Evolutionary conservation across 306 rosid species (phyloP), one percentile per base, ranked within the genome.

Genomic region (Purshia tridentata): DNA sequence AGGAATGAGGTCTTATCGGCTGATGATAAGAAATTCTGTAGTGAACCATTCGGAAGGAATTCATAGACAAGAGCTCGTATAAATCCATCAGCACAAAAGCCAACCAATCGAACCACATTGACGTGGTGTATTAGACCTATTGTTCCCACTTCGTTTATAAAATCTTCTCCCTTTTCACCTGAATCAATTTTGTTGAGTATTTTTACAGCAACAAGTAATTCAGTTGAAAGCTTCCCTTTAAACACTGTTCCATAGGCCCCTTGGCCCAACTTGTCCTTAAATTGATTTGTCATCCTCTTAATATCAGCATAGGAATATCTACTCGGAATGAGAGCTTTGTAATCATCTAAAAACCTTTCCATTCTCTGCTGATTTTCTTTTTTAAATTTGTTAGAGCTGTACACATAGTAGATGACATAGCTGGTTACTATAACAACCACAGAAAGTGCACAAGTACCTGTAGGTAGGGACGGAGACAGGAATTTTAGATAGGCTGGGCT

Each of bases 111-210:
- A 35, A 69, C 81, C 48, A 79, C 76, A 42, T 78, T 82, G 18
- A 79, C 67, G 47, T 79, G 86, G 75, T 79, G 84, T 50, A 83
- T 79, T 55, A 39, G 68, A 23, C 81, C 81, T 73, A 79, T 72
- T 51, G 78, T 74, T 18, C 76, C 73, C 2, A 79, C 81, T 72
- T 78, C 81, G 8, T 64, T 76, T 18, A 53, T 53, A 23, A 18
- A 53, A 53, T 18, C 58, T 53, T 53, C 58, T 23, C 58, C 58
- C 4, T 53, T 53, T 53, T 53, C 58, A 53, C 8, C 18, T 53
- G 58, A 53, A 8, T 29, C 35, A 29, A 29, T 29, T 2, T 18
- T 53, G 58, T 18, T 53, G 29, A 53, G 58, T 1, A 53, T n/a
- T 53, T 53, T 53, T 4, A 53, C 58, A 53, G 58, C 58, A 18